A percentile compares a stretch with the other conserved stretches of the same genome.
Evolutionary conservation across 352 stramenopile species (phyloP).

Genomic region (Elongisporangium prolatum): DNA sequence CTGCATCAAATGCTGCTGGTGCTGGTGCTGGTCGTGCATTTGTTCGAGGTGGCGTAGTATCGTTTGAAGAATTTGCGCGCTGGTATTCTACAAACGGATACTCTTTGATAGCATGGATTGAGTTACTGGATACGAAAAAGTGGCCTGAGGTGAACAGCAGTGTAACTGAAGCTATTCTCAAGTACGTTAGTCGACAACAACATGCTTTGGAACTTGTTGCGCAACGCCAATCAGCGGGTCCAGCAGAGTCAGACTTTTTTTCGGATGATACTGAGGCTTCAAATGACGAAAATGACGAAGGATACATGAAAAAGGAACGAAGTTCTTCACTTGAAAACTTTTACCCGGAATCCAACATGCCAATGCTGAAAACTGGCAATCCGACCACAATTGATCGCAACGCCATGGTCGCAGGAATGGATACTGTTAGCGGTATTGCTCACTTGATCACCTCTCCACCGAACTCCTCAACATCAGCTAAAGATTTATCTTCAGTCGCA

Average conservation of each 20-base stretch:
- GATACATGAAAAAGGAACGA: constrained; percentile 19
- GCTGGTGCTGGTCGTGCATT: constrained; percentile 66
- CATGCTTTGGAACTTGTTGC: constrained; percentile 33
- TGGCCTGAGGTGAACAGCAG: constrained; percentile 63
- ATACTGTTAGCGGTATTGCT: constrained; percentile 50
- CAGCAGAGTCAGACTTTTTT: constrained; percentile 12
- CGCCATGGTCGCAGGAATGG: constrained; percentile 39
- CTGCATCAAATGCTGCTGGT: constrained; percentile 43
- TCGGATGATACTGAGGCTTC: constrained; percentile 69
- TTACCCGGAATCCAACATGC: constrained; percentile 30
- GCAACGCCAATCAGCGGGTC: constrained; percentile 7
- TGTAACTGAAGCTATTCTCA: constrained; percentile 68
- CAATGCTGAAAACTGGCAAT: constrained; percentile 30
- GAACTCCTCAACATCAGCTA: constrained; percentile 28
- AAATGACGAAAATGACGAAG: constrained; percentile 34
- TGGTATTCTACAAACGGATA: constrained; percentile 85
- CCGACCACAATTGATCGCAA: constrained; percentile 31
- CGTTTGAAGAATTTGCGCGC: constrained; percentile 79
- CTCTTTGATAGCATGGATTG: constrained; percentile 84
- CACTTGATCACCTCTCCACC: constrained; percentile 56
- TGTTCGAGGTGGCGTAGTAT: constrained; percentile 66
- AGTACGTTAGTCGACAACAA: constrained; percentile 71
- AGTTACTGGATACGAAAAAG: constrained; percentile 80
- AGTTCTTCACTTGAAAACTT: constrained; percentile 38
- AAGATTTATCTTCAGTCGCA: constrained; percentile 68